phyloP scores from a whole-genome alignment of 495 filamentous ascomycete genomes.

The Xylaria grammica region DNA sequence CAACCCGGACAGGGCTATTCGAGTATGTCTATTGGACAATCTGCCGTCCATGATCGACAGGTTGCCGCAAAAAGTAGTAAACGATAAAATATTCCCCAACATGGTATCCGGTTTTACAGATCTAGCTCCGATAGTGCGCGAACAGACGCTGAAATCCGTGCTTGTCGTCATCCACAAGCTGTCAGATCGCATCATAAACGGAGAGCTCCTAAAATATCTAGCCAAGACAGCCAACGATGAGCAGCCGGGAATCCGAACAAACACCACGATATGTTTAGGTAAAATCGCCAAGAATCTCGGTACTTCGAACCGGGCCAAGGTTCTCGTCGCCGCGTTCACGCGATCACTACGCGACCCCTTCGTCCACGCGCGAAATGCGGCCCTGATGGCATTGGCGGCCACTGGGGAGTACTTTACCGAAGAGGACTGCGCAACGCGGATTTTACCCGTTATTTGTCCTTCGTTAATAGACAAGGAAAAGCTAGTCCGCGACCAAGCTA shows the following conservation, averaged over 20 bases:
- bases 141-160: constrained; percentile 94
- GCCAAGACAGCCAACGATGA: constrained; percentile 98
- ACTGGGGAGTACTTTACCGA: constrained; percentile 87
- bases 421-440: constrained; percentile 83
- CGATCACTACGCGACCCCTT: constrained; percentile 92
- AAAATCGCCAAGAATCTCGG: constrained; percentile 93
- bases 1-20: constrained; percentile 88
- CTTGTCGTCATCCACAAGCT: constrained; percentile 84
- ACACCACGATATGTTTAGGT: constrained; percentile 95
- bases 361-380: constrained; percentile 87
- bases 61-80: constrained; percentile 86
- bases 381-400: constrained; percentile 80
- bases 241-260: constrained; percentile 95
- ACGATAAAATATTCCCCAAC: constrained; percentile 95
- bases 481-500: constrained; percentile 87
- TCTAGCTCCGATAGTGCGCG: constrained; percentile 85
- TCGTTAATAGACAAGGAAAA: constrained; percentile 85
- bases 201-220: constrained; percentile 86
- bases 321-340: constrained; percentile 88
- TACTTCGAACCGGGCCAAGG: constrained; percentile 78
- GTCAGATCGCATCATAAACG: constrained; percentile 90
- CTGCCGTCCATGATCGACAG: constrained; percentile 90
- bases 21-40: constrained; percentile 90
- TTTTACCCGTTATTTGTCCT: constrained; percentile 84
- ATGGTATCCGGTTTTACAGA: constrained; percentile 96